Evolutionary conservation across 306 rosid species (phyloP).

Genomic region (Prunus dulcis): DNA sequence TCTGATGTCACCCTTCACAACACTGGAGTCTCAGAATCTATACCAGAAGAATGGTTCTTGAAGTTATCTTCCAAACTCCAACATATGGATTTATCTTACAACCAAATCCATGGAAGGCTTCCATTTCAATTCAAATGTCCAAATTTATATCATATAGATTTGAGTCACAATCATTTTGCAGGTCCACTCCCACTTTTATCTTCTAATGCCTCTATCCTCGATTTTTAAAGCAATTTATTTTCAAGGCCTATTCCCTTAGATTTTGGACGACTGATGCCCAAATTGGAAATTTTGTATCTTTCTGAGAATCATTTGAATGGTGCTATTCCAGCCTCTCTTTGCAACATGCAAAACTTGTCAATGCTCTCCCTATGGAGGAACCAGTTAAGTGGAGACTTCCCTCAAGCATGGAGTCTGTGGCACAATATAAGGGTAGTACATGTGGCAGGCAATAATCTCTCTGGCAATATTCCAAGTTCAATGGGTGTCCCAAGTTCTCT

Average conservation of each 20-base stretch:
- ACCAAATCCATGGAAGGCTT: neutral
- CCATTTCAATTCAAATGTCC: neutral
- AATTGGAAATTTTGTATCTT: neutral
- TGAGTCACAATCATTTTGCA: neutral
- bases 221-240: neutral
- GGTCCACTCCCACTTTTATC: neutral
- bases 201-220: fast-evolving
- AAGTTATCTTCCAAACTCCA: neutral
- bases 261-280: neutral
- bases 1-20: neutral
- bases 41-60: neutral
- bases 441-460: neutral
- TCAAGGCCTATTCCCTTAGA: neutral
- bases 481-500: neutral
- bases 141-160: neutral
- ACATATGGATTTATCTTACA: neutral
- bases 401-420: neutral
- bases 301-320: neutral
- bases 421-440: fast-evolving
- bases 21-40: neutral
- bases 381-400: neutral
- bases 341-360: neutral
- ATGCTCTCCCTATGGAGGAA: neutral
- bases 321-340: neutral
- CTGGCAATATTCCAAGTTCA: slow-evolving; percentile 1